A percentile compares a stretch with the other conserved stretches of the same genome.
Evolutionary conservation across 2,329 filamentous ascomycete species (phyloP).

Genomic region (Xylariaceae sp.): DNA sequence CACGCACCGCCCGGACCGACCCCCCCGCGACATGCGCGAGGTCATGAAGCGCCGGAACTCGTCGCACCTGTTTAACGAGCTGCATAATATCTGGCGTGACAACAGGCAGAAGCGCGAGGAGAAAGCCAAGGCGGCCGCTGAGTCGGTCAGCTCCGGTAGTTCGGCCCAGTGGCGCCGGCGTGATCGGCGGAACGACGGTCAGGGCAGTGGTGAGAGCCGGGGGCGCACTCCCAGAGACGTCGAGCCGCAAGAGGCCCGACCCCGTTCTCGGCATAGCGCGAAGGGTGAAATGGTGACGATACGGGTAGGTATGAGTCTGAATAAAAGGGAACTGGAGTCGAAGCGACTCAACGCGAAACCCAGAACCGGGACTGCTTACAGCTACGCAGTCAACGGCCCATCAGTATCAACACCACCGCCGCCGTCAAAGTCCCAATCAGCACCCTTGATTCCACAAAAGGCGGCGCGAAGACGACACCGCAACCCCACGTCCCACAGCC

Average conservation of each 20-base stretch:
- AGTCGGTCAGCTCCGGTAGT: neutral
- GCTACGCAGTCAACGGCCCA: neutral
- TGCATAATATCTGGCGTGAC: slow-evolving; percentile 9
- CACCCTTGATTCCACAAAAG: neutral
- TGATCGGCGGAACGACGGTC: neutral
- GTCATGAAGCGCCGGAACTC: slow-evolving; percentile 5
- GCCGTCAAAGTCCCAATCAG: neutral
- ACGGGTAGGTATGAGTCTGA: slow-evolving; percentile 5
- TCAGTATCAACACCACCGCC: neutral
- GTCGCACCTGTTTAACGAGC: slow-evolving; percentile 6
- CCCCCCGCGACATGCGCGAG: slow-evolving; percentile 4
- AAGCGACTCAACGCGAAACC: neutral
- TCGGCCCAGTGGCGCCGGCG: neutral
- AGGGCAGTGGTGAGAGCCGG: too few species aligned
- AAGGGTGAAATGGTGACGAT: slow-evolving; percentile 6
- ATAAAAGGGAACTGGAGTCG: neutral
- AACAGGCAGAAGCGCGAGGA: slow-evolving; percentile 4
- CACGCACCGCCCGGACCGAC: slow-evolving; percentile 15
- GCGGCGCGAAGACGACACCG: slow-evolving; percentile 1
- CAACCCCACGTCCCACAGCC: neutral
- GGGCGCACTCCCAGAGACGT: too few species aligned
- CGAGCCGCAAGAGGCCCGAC: too few species aligned
- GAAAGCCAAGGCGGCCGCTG: neutral
- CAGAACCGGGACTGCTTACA: neutral
- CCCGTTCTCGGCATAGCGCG: neutral